phyloP scores from a whole-genome alignment of 176 grass and related monocot species.

The Carex cristatella region DNA sequence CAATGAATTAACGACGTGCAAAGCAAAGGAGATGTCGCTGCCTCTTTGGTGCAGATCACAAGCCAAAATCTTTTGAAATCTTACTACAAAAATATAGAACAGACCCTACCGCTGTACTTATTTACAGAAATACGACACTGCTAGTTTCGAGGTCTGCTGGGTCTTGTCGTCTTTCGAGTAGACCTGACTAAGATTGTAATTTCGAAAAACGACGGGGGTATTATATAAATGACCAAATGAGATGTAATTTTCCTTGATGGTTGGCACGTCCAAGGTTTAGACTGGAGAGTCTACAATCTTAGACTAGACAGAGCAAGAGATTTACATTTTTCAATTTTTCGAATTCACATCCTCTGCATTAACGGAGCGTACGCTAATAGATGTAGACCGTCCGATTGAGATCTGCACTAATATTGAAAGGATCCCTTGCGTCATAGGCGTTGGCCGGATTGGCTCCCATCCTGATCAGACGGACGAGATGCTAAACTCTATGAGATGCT shows the following conservation, averaged over 20 bases:
- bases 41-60: not conserved
- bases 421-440: too few relatives aligned
- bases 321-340: not conserved
- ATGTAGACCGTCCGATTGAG: too few relatives aligned
- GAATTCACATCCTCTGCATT: too few relatives aligned
- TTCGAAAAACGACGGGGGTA: not conserved
- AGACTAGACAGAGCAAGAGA: not conserved
- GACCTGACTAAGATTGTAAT: not conserved
- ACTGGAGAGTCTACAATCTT: not conserved
- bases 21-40: not conserved
- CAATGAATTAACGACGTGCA: slow-evolving; percentile 23
- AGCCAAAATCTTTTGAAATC: not conserved
- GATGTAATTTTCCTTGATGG: not conserved
- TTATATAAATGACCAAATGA: not conserved
- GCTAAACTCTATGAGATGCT: too few relatives aligned
- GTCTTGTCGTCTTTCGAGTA: not conserved
- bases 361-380: too few relatives aligned
- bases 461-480: too few relatives aligned
- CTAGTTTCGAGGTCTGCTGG: not conserved
- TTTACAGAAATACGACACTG: not conserved
- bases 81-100: not conserved
- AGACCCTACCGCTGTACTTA: not conserved
- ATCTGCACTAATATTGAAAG: too few relatives aligned
- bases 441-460: too few relatives aligned
- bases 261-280: not conserved